A percentile compares a stretch with the other conserved stretches of the same genome.
Evolutionary conservation across 768 basidiomycete genomes (phyloP).

Genomic region (Rhodotorula toruloides): DNA sequence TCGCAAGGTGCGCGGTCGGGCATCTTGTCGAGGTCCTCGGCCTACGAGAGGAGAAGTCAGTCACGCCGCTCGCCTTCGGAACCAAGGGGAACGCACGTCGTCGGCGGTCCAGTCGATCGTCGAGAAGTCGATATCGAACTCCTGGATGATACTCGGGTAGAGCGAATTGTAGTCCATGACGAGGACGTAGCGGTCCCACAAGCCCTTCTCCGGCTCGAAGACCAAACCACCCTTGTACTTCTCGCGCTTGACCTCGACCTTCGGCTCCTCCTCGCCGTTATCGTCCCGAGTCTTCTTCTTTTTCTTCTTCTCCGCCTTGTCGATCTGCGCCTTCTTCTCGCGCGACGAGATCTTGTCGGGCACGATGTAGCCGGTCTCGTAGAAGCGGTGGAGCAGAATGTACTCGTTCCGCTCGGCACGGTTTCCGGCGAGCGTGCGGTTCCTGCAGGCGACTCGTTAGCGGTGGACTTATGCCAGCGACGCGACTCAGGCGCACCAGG

Average conservation of each 20-base stretch:
- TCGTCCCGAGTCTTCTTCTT: conserved; percentile 51
- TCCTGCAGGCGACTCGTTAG: conserved; percentile 56
- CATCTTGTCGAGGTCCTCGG: conserved; percentile 72
- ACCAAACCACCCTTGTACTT: conserved; percentile 99
- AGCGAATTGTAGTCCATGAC: conserved; percentile 99
- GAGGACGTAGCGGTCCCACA: conserved; percentile 94
- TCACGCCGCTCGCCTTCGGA: too few relatives aligned
- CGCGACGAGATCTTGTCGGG: conserved; percentile 75
- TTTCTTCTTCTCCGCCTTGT: conserved; percentile 48
- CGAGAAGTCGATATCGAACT: conserved; percentile 99
- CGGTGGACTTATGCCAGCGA: neutral
- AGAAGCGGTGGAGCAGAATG: conserved; percentile 96
- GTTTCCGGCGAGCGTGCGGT: conserved; percentile 92
- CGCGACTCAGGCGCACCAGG: conserved; percentile 62
- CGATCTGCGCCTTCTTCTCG: conserved; percentile 63
- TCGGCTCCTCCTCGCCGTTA: conserved; percentile 48
- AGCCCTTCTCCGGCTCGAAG: conserved; percentile 87
- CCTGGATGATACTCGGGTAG: conserved; percentile 98
- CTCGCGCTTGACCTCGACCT: conserved; percentile 52
- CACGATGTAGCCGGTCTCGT: conserved; percentile 88
- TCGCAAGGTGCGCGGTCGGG: conserved; percentile 71
- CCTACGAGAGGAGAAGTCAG: conserved; percentile 44
- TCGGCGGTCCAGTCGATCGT: conserved; percentile 64
- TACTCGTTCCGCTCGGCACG: conserved; percentile 99
- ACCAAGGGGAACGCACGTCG: conserved; percentile 37